Conservation (phyloP, 2,329 filamentous ascomycete species). For the Colletotrichum cereale region DNA sequence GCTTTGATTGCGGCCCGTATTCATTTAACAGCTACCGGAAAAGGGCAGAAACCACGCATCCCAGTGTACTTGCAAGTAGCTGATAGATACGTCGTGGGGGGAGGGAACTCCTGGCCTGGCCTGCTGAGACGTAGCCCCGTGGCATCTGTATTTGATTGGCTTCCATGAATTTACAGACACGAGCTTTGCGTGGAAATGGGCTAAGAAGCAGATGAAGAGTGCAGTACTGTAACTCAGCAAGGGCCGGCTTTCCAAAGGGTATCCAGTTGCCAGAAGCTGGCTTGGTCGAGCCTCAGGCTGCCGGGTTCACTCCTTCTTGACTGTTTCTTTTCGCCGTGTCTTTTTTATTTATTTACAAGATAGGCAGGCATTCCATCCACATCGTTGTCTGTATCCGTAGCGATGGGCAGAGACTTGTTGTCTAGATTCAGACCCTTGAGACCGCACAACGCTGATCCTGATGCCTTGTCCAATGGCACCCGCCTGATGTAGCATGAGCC, state of each 20-base stretch:
- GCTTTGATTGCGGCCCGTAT: neutral
- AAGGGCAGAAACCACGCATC: neutral
- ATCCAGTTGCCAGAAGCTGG: neutral
- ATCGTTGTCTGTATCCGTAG: neutral
- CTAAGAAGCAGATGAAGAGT: neutral
- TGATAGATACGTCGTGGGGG: neutral
- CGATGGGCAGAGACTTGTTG: neutral
- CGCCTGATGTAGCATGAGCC: neutral
- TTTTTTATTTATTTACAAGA: fast-evolving
- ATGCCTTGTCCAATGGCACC: constrained; percentile 27
- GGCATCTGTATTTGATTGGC: neutral
- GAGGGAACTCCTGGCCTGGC: neutral
- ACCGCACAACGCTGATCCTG: constrained; percentile 23
- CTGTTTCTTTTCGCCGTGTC: neutral
- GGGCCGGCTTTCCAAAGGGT: neutral
- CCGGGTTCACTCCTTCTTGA: neutral
- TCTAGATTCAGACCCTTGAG: neutral
- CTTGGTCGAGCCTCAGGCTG: neutral
- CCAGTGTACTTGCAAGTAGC: neutral
- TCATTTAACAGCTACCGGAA: neutral
- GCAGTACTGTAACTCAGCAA: neutral
- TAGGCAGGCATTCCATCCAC: neutral
- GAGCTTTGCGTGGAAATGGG: neutral
- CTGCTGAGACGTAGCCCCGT: neutral
- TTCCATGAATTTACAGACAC: neutral